phyloP scores from a whole-genome alignment of 306 rosid genomes.

The Sphenostylis stenocarpa region DNA sequence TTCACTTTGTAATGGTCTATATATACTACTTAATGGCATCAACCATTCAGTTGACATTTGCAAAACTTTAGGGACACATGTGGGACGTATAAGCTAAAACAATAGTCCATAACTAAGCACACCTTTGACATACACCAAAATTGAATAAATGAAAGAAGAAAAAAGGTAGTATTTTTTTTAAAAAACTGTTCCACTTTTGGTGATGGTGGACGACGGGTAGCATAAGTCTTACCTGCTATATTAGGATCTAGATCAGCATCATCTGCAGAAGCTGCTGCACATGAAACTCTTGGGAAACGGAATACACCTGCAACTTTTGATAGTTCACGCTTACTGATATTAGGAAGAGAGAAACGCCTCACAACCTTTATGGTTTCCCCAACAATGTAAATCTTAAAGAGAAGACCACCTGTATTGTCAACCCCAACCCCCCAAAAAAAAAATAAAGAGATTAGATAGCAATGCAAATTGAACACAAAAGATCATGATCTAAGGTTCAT shows the following conservation, averaged over 20 bases:
- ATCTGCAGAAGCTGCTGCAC: constrained; percentile 57
- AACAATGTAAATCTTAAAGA: constrained; percentile 51
- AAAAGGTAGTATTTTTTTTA: background rate
- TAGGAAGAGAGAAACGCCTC: constrained; percentile 59
- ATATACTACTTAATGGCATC: background rate
- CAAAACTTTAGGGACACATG: background rate
- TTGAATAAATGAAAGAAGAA: background rate
- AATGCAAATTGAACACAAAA: background rate
- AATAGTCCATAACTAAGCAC: background rate
- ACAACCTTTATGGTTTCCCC: constrained; percentile 53
- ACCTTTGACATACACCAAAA: background rate
- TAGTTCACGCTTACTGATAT: constrained; percentile 47
- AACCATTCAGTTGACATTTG: background rate
- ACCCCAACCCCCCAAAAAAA: background rate
- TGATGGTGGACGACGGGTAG: background rate
- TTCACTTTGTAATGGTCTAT: constrained; percentile 2
- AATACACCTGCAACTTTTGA: constrained; percentile 48
- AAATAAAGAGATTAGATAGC: background rate
- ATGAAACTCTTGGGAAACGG: constrained; percentile 57
- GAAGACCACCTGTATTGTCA: constrained; percentile 47
- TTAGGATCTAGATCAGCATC: constrained; percentile 54
- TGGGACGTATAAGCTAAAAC: background rate
- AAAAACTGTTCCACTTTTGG: background rate
- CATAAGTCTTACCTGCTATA: constrained; percentile 48
- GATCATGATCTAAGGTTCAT: background rate